Evolutionary conservation across 352 stramenopile species (phyloP).

Genomic region (Pythium dissotocum): DNA sequence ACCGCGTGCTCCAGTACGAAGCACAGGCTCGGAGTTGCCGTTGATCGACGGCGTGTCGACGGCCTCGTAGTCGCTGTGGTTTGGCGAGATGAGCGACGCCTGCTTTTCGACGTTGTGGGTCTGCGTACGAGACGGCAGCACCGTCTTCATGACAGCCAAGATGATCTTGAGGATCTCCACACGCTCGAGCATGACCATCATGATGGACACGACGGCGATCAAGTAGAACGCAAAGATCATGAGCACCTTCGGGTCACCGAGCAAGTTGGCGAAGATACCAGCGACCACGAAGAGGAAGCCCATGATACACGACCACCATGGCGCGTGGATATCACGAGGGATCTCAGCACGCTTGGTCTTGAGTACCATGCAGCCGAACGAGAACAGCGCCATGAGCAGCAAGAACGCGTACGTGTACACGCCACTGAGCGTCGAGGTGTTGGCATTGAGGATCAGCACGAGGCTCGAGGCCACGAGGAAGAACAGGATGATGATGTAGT

Average conservation of each 20-base stretch:
- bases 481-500: conserved; percentile 67
- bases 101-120: conserved; percentile 25
- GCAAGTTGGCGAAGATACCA: conserved; percentile 63
- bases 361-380: conserved; percentile 89
- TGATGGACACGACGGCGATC: conserved; percentile 57
- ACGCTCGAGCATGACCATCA: conserved; percentile 79
- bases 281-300: conserved; percentile 68
- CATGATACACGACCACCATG: conserved; percentile 81
- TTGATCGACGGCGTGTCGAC: conserved; percentile 5
- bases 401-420: conserved; percentile 94
- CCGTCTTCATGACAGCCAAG: conserved; percentile 56
- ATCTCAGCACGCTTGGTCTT: conserved; percentile 92
- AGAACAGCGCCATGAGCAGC: conserved; percentile 90
- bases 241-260: conserved; percentile 75
- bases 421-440: conserved; percentile 79
- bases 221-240: conserved; percentile 85
- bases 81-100: neutral
- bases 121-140: conserved; percentile 64
- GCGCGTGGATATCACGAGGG: conserved; percentile 81
- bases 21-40: conserved; percentile 19
- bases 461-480: conserved; percentile 50
- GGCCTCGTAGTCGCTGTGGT: conserved; percentile 7
- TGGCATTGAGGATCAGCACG: conserved; percentile 56
- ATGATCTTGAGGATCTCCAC: conserved; percentile 69
- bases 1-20: conserved; percentile 57